Evolutionary conservation across 2,329 filamentous ascomycete species (phyloP).

Genomic region (Diplodia sapinea): DNA sequence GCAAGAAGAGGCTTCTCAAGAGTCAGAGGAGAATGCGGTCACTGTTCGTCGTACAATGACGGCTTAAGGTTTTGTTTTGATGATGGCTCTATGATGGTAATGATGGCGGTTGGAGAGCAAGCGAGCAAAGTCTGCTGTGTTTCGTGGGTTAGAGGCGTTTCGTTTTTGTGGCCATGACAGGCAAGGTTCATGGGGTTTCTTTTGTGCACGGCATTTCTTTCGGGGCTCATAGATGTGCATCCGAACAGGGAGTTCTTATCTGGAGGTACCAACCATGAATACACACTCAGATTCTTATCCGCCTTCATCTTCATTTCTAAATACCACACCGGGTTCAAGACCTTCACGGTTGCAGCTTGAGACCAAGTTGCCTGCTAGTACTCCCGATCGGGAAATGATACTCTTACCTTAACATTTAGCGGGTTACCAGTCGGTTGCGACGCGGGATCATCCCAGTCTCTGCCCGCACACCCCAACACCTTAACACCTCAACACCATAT

Average conservation of each 20-base stretch:
- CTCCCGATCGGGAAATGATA: background rate
- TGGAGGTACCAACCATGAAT: no score
- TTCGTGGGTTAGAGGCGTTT: background rate
- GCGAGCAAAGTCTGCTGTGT: background rate
- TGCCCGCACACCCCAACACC: background rate
- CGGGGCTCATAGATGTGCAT: background rate
- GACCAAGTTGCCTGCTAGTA: no score
- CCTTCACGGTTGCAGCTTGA: no score
- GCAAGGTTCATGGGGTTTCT: background rate
- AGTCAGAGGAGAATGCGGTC: background rate
- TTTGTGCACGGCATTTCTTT: background rate
- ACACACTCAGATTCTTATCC: no score
- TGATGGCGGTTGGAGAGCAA: no score
- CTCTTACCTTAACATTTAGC: no score
- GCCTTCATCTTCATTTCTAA: no score
- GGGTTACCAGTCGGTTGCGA: no score
- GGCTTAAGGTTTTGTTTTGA: background rate
- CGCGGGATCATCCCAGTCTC: background rate
- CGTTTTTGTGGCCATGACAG: background rate
- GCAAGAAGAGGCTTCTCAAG: background rate
- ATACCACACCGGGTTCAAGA: no score
- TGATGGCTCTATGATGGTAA: background rate
- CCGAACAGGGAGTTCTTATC: no score
- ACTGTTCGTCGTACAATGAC: background rate
- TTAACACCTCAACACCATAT: background rate